Evolutionary conservation across 2,329 filamentous ascomycete species (phyloP), one percentile per base, ranked within the genome.

Genomic region (Paracamarosporium sp.): DNA sequence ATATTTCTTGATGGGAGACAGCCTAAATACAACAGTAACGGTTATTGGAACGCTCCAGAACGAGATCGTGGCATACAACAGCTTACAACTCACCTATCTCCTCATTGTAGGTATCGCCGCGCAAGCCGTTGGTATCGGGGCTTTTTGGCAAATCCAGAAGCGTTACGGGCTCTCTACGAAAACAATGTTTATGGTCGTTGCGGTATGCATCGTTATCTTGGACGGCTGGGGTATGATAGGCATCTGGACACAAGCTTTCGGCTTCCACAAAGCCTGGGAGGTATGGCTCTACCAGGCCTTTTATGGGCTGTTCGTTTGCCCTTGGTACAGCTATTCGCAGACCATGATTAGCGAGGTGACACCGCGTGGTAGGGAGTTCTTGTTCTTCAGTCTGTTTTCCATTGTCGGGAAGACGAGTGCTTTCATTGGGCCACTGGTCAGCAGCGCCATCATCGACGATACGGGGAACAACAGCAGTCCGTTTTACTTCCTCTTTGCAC

Each of bases 281-380:
- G 77, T 84, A 44, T 84, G 81, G 82, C 66, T 73, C 3, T 80
- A 77, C 56, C 76, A 79, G 53, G 77, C 73, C 8, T 88, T 87
- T 62, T 90, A 89, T 64, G 88, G 88, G 0, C 77, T 90, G 1
- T 82, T 89, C 45, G 85, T 90, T 6, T 89, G 87, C 61, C 87
- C 88, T 0, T 90, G 87, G 87, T 90, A 90, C 72, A 86, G 85
- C 46, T 90, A 90, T 73, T 86, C 83, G 0, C 88, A 90, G 69
- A 90, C 88, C 65, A 88, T 90, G 83, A 90, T 90, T 63, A 86
- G 83, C 2, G 88, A 89, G 64, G 86, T 90, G 2, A 89, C 87
- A 0, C 88, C 88, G 0, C 80, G 86, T 5, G 88, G 88, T 35
- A 86, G 89, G 66, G 88, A 90, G 63, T 90, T 89, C 65, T 76